phyloP scores from a whole-genome alignment of 805 yeast genomes.

The Saccharomycopsis microspora region DNA sequence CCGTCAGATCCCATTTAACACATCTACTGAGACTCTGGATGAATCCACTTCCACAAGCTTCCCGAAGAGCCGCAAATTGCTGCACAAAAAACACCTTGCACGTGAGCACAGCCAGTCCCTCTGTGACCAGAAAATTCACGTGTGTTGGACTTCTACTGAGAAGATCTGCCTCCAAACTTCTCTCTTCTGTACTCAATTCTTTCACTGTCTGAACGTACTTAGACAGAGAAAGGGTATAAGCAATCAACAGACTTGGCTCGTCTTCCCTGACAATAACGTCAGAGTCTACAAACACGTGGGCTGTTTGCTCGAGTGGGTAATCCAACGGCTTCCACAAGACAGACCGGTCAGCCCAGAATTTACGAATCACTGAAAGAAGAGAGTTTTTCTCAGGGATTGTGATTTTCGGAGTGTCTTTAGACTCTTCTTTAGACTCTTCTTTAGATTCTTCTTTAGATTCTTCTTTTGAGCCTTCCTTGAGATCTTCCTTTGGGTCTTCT shows the following conservation, averaged over 20 bases:
- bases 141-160: conserved; percentile 79
- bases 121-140: conserved; percentile 83
- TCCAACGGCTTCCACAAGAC: conserved; percentile 90
- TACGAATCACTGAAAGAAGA: conserved; percentile 69
- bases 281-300: conserved; percentile 89
- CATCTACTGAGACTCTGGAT: conserved; percentile 89
- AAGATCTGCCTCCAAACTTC: conserved; percentile 53
- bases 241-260: conserved; percentile 90
- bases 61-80: conserved; percentile 89
- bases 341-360: conserved; percentile 96
- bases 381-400: conserved; percentile 39
- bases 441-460: neutral
- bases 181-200: conserved; percentile 20
- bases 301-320: conserved; percentile 68
- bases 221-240: conserved; percentile 32
- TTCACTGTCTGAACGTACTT: conserved; percentile 66
- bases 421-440: neutral
- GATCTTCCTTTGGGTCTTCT: no score
- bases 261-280: conserved; percentile 91
- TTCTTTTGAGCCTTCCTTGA: no score
- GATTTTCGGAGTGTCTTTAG: neutral
- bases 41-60: conserved; percentile 69
- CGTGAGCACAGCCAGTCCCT: conserved; percentile 65
- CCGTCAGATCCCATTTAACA: conserved; percentile 89
- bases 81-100: conserved; percentile 94